Conservation (phyloP, 2,329 filamentous ascomycete species). For the Colletotrichum tropicicola region DNA sequence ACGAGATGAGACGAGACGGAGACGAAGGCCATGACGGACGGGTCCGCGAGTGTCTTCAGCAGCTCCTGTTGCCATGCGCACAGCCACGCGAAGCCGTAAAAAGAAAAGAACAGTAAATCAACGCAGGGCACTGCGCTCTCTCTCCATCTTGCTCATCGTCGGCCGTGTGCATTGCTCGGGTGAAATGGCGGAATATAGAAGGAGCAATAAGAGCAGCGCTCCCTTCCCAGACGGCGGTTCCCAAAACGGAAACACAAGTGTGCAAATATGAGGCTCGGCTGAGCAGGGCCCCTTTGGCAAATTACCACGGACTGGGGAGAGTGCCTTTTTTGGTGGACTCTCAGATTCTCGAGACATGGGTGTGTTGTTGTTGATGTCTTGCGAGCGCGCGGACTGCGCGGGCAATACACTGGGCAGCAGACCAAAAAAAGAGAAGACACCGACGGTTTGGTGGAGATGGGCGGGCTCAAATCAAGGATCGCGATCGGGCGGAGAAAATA, state of each 20-base stretch:
- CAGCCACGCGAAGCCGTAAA: background rate
- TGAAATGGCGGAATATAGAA: conserved; percentile 8
- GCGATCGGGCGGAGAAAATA: conserved; percentile 20
- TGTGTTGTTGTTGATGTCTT: background rate
- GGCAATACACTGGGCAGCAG: no score
- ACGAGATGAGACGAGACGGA: conserved; percentile 23
- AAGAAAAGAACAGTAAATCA: background rate
- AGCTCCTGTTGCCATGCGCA: background rate
- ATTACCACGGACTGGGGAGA: conserved; percentile 18
- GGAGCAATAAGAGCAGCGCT: background rate
- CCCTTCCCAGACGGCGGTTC: conserved; percentile 8
- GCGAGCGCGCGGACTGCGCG: background rate
- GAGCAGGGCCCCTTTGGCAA: conserved; percentile 19
- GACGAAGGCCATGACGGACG: background rate
- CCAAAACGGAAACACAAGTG: conserved; percentile 19
- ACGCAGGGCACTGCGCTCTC: background rate
- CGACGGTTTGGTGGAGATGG: background rate
- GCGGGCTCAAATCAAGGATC: conserved; percentile 7
- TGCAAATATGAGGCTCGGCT: conserved; percentile 24
- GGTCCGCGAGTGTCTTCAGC: background rate
- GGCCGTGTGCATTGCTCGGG: conserved; percentile 15
- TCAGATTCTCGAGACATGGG: conserved; percentile 12
- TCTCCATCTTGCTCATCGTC: background rate
- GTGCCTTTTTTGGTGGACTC: background rate
- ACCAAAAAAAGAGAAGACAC: no score